These are phyloP conservation scores for Erodium moschatum DNA, from an alignment of 441 rosid genomes.

Conservation along the genomic window DNA sequence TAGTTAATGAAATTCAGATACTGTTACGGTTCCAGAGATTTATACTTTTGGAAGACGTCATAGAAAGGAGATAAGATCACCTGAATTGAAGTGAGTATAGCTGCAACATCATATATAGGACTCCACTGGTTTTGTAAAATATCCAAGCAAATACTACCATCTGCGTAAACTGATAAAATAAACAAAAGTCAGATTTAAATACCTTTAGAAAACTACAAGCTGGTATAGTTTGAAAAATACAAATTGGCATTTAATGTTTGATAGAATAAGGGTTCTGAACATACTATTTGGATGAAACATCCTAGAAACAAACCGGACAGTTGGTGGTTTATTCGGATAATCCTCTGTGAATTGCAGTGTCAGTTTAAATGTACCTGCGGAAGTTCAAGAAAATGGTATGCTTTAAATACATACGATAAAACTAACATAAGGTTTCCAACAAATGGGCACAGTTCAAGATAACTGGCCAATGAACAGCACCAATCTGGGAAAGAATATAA, in stretches of 20 bases:
- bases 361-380: constrained; percentile 43
- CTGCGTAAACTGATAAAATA: constrained; percentile 46
- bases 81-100: constrained; percentile 60
- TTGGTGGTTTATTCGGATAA: constrained; percentile 51
- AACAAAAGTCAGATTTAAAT: not conserved
- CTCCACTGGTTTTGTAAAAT: constrained; percentile 69
- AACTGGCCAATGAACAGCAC: no score
- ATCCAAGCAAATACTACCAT: constrained; percentile 61
- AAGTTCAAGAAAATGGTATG: constrained; percentile 6
- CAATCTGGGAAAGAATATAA: not conserved
- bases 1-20: not conserved
- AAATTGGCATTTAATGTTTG: not conserved
- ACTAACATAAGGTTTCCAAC: not conserved
- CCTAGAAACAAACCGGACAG: constrained; percentile 39
- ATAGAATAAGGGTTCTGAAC: constrained; percentile 7
- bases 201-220: not conserved
- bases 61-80: constrained; percentile 20
- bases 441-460: not conserved
- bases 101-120: constrained; percentile 54
- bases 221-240: not conserved
- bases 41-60: not conserved
- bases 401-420: not conserved
- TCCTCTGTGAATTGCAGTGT: constrained; percentile 43
- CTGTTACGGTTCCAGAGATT: not conserved
- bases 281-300: constrained; percentile 51